These are phyloP conservation scores for Metschnikowia picachoensis DNA, from an alignment of 805 yeast genomes.

Conservation along the genomic window DNA sequence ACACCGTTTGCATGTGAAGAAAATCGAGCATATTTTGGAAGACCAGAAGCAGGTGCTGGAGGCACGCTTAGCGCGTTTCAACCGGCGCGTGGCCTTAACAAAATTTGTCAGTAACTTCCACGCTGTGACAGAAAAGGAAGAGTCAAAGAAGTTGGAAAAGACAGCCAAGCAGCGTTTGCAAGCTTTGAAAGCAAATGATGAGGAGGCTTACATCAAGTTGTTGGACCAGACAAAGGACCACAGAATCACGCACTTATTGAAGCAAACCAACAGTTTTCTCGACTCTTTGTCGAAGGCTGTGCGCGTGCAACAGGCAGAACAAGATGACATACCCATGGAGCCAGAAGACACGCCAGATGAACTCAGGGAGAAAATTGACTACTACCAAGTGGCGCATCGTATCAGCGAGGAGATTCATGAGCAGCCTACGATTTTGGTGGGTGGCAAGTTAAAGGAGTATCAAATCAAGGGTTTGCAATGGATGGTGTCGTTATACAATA, in stretches of 20 bases:
- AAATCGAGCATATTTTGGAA: conserved; percentile 33
- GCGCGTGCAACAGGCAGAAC: conserved; percentile 64
- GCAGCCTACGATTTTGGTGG: conserved; percentile 69
- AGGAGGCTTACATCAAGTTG: conserved; percentile 79
- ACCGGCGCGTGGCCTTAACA: conserved; percentile 25
- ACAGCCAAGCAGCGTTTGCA: conserved; percentile 86
- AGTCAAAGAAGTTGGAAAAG: conserved; percentile 67
- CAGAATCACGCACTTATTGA: conserved; percentile 77
- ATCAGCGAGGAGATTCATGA: conserved; percentile 60
- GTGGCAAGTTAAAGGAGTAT: conserved; percentile 77
- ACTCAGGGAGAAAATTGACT: conserved; percentile 64
- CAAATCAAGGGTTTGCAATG: conserved; percentile 63
- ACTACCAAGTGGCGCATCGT: conserved; percentile 78
- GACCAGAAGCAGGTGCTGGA: conserved; percentile 25
- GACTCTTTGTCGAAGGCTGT: conserved; percentile 79
- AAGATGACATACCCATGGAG: conserved; percentile 26
- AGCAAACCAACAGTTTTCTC: conserved; percentile 74
- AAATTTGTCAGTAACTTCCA: conserved; percentile 48
- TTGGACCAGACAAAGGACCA: conserved; percentile 85
- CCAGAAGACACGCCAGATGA: conserved; percentile 45
- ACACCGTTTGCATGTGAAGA: conserved; percentile 47
- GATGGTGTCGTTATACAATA: conserved; percentile 63
- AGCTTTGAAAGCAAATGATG: conserved; percentile 83
- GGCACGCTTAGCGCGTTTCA: conserved; percentile 19
- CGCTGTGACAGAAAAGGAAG: conserved; percentile 64